phyloP scores from a whole-genome alignment of 2,329 filamentous ascomycete genomes.

The Penicillium sp. region DNA sequence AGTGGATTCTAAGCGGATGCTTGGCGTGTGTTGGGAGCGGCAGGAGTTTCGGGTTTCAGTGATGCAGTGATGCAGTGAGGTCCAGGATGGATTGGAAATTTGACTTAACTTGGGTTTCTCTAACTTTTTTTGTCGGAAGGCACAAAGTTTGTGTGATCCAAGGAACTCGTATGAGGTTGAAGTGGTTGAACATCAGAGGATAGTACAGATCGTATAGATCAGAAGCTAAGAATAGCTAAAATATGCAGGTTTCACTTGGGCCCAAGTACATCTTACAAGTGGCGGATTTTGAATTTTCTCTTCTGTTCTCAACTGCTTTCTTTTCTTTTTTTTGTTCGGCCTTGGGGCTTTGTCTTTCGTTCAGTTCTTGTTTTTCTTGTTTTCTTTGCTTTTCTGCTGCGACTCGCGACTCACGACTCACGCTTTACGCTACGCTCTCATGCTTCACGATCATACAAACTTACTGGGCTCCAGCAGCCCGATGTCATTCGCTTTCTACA shows the following conservation, averaged over 20 bases:
- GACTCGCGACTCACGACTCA: too few relatives aligned
- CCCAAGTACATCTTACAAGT: constrained; percentile 1
- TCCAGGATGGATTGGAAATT: too few relatives aligned
- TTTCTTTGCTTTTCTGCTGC: too few relatives aligned
- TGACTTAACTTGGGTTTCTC: too few relatives aligned
- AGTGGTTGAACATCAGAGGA: too few relatives aligned
- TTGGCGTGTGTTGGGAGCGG: too few relatives aligned
- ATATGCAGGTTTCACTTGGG: constrained; percentile 21
- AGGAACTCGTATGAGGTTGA: too few relatives aligned
- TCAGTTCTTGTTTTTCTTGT: neutral
- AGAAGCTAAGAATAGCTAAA: constrained; percentile 14
- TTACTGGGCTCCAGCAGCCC: neutral
- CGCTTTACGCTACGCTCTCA: neutral
- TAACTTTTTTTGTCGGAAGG: too few relatives aligned
- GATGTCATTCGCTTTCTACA: constrained; percentile 8
- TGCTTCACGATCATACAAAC: neutral
- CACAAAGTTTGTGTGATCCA: too few relatives aligned
- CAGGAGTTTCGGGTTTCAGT: too few relatives aligned
- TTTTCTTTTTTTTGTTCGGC: neutral
- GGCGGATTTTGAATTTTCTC: constrained; percentile 17
- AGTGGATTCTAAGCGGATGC: too few relatives aligned
- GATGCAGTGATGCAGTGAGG: too few relatives aligned
- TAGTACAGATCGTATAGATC: neutral
- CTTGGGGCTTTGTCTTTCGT: constrained; percentile 1
- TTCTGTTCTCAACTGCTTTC: constrained; percentile 8